Base-by-base conservation (phyloP, 441 rosid species). In the Populus hybrid region DNA sequence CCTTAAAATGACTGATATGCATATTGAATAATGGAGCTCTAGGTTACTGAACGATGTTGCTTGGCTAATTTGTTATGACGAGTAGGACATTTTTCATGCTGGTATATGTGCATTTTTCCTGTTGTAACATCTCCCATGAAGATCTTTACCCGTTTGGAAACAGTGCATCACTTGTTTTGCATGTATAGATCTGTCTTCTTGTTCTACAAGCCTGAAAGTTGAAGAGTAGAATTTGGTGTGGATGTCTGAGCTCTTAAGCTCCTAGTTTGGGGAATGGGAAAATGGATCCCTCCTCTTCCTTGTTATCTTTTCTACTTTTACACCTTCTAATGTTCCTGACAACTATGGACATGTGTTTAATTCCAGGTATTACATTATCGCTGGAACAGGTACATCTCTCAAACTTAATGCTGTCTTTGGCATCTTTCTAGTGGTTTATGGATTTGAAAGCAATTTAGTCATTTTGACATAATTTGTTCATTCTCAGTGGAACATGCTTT, bases 401-500 rank as follows among this genome's bases (percentile, higher is more conserved):
- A 24, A 21, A 73, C 21, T 23, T 74, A 4, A 59, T 10, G 32
- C 5, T 65, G 18, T 46, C 18, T 14, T 46, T 46, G 57, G 57
- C 57, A 46, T 79, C 63, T 46, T 4, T 53, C 7, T 6, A 50
- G 5, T 50, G 59, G 59, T 46, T 50, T 50, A 67, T 63, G 67
- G 42, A 69, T 23, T 42, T 61, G 36, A 2, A 10, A 24, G 24
- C 36, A 35, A 75, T 38, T 26, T 11, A 68, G 76, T 75, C 10
- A 73, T 38, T 71, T n/a, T 26, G 35, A 50, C 14, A 66, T 78
- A 18, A 5, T n/a, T 76, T 64, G 21, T 63, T 67, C 53, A 46
- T 76, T 23, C 86, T 81, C 79, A 95, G 98, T 95, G 99, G 97
- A 92, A 88, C 75, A 71, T 84, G 5, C 95, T 95, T 24, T 81